Evolutionary conservation across 176 grass and related monocot genomes (phyloP).

Genomic region (Musa itinerans): DNA sequence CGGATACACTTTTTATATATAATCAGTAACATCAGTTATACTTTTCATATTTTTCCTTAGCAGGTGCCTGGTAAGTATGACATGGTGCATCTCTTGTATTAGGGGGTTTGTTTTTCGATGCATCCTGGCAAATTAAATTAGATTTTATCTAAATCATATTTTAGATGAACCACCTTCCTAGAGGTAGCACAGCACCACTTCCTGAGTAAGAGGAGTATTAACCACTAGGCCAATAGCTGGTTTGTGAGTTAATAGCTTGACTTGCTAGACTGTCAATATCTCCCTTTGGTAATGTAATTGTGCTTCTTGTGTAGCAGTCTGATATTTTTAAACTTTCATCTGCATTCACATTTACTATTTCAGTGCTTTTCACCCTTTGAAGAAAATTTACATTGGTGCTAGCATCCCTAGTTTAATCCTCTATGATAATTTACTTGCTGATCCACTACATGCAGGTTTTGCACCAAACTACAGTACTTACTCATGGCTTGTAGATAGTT

Average conservation of each 20-base stretch:
- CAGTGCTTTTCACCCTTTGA: neutral
- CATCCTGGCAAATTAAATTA: neutral
- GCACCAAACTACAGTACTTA: conserved; percentile 57
- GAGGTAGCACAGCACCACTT: neutral
- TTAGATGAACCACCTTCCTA: neutral
- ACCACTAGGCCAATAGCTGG: neutral
- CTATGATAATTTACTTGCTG: conserved; percentile 3
- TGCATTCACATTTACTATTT: neutral
- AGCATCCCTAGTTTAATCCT: neutral
- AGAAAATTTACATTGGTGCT: neutral
- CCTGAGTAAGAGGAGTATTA: neutral
- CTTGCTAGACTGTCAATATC: neutral
- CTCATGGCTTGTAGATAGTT: conserved; percentile 73
- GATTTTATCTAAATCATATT: neutral
- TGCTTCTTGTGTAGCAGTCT: too few species aligned
- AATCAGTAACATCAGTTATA: neutral
- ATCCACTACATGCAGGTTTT: conserved; percentile 40
- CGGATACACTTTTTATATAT: too few species aligned
- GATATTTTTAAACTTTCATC: neutral
- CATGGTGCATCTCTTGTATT: neutral
- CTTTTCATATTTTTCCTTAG: neutral
- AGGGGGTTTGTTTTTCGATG: neutral
- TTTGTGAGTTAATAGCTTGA: neutral
- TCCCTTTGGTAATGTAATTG: too few species aligned
- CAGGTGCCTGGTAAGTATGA: too few species aligned